These are phyloP conservation scores for Veloporphyrellus conicus DNA, from an alignment of 1,284 basidiomycete genomes.

Conservation along the genomic window DNA sequence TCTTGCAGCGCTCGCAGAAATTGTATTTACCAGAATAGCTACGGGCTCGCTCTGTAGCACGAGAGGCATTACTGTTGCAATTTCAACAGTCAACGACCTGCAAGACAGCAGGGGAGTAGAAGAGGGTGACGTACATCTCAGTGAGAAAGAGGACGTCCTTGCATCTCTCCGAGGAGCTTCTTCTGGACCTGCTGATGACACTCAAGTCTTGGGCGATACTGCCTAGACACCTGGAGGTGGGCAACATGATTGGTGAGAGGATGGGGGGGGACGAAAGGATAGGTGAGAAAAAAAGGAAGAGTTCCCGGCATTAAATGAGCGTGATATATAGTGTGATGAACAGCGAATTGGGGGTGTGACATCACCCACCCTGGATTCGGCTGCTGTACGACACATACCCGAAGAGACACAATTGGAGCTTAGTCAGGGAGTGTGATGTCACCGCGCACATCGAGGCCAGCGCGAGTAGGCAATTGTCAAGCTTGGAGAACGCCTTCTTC, in stretches of 20 bases:
- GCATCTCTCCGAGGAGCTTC: conserved; percentile 32
- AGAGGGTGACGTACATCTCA: not conserved
- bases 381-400: not conserved
- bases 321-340: not conserved
- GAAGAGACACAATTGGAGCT: too few species aligned
- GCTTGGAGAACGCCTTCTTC: too few species aligned
- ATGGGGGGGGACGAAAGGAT: not conserved
- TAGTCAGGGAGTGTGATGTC: not conserved
- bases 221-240: conserved; percentile 27
- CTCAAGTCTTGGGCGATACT: too few species aligned
- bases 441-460: too few species aligned
- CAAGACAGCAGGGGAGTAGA: conserved; percentile 19
- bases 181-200: conserved; percentile 40
- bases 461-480: too few species aligned
- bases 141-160: conserved; percentile 30
- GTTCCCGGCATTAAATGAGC: conserved; percentile 8
- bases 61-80: conserved; percentile 25
- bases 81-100: conserved; percentile 35
- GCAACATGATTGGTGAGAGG: conserved; percentile 11
- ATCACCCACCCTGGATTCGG: conserved; percentile 20
- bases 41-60: not conserved
- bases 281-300: not conserved
- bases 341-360: conserved; percentile 20
- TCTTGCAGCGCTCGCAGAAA: not conserved
- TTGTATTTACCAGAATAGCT: not conserved